These are phyloP conservation scores for Cryptococcus sp. DNA, from an alignment of 1,284 basidiomycete genomes.

Conservation along the genomic window DNA sequence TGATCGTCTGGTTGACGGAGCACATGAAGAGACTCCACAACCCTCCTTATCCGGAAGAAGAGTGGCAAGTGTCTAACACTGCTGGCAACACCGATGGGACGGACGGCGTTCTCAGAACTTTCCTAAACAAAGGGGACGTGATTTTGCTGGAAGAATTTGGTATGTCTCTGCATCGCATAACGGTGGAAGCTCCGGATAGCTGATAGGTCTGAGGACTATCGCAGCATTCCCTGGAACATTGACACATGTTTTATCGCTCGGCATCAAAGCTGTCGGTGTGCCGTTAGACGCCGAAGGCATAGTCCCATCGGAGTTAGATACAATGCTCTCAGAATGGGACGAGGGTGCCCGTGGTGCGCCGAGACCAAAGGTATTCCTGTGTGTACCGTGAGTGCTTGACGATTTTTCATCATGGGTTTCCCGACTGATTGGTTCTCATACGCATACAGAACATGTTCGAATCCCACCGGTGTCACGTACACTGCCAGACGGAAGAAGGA, in stretches of 20 bases:
- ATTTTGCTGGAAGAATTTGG: conserved; percentile 45
- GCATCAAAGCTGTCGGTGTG: conserved; percentile 61
- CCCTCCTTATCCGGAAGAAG: conserved; percentile 24
- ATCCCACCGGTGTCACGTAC: conserved; percentile 73
- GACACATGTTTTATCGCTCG: conserved; percentile 56
- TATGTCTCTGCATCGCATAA: conserved; percentile 10
- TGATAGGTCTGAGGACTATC: neutral
- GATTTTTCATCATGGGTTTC: too few species aligned
- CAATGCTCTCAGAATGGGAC: conserved; percentile 67
- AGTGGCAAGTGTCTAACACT: conserved; percentile 36
- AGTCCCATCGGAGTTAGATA: conserved; percentile 61
- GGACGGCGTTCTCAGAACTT: conserved; percentile 31
- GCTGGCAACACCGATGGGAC: conserved; percentile 41
- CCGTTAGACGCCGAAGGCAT: conserved; percentile 72
- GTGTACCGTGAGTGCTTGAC: conserved; percentile 29
- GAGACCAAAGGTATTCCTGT: conserved; percentile 52
- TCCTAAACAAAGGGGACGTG: conserved; percentile 30
- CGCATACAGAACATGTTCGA: conserved; percentile 60
- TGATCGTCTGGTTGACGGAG: conserved; percentile 30
- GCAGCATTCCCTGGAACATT: conserved; percentile 61
- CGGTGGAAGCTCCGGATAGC: neutral
- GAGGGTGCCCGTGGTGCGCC: conserved; percentile 58
- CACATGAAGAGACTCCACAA: conserved; percentile 29
- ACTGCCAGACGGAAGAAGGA: conserved; percentile 63
- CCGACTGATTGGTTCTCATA: too few species aligned